Percentiles rank a stretch among this genome's conserved stretches.
phyloP scores from a whole-genome alignment of 495 filamentous ascomycete species.

The Massariosphaeria phaeospora region DNA sequence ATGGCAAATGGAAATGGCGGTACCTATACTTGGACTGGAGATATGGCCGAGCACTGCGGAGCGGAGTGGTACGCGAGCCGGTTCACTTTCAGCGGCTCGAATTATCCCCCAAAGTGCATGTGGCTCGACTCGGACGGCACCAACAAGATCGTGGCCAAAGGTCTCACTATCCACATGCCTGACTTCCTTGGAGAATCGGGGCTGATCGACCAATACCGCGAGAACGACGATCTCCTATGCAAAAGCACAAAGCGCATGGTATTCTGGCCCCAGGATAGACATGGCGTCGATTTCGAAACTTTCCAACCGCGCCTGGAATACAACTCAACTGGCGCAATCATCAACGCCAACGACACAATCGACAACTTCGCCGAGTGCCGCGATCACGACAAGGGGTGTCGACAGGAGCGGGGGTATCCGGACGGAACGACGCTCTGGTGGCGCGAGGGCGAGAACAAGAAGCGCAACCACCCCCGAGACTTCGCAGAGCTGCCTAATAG shows the following conservation, averaged over 20 bases:
- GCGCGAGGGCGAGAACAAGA: neutral
- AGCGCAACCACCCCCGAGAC: neutral
- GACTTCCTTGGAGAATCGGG: slow-evolving; percentile 7
- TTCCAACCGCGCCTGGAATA: neutral
- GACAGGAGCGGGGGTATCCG: neutral
- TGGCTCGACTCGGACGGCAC: slow-evolving; percentile 16
- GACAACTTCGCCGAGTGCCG: neutral
- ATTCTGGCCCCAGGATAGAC: slow-evolving; percentile 1
- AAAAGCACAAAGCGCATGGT: neutral
- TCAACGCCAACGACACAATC: neutral
- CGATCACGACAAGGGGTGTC: neutral
- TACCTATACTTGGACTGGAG: slow-evolving; percentile 8
- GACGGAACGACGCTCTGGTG: neutral
- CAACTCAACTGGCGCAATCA: neutral
- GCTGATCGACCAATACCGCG: slow-evolving; percentile 4
- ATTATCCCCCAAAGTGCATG: slow-evolving; percentile 2
- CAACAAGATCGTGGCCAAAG: slow-evolving; percentile 10
- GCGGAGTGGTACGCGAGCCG: slow-evolving; percentile 7
- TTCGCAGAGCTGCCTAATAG: neutral
- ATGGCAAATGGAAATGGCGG: neutral
- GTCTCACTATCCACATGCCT: slow-evolving; percentile 9
- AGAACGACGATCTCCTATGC: slow-evolving; percentile 11
- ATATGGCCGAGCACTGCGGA: slow-evolving; percentile 7
- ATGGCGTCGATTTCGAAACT: neutral
- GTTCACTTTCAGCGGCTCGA: neutral